These are phyloP conservation scores for Collariella sp. DNA, from an alignment of 495 filamentous ascomycete genomes.

Conservation along the genomic window DNA sequence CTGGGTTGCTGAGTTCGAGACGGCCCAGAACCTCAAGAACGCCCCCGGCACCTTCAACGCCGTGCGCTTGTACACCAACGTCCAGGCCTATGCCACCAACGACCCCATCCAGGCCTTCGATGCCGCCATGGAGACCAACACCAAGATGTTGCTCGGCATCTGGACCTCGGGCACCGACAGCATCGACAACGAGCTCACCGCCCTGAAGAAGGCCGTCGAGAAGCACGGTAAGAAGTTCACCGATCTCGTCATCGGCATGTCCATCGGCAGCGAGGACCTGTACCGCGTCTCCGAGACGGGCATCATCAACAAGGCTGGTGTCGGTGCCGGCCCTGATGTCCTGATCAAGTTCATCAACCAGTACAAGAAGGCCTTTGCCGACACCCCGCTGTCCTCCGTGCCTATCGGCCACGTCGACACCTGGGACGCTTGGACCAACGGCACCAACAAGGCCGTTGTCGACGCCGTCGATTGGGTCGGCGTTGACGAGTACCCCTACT, in stretches of 20 bases:
- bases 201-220: constrained; percentile 36
- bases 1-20: constrained; percentile 40
- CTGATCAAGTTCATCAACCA: constrained; percentile 43
- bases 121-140: constrained; percentile 44
- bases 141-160: constrained; percentile 43
- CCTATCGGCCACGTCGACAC: constrained; percentile 47
- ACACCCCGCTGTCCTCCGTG: constrained; percentile 24
- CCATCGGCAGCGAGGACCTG: constrained; percentile 47
- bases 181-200: constrained; percentile 42
- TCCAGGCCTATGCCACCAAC: constrained; percentile 43
- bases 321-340: constrained; percentile 35
- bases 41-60: constrained; percentile 41
- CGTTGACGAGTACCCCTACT: constrained; percentile 47
- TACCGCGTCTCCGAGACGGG: constrained; percentile 42
- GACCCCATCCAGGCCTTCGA: constrained; percentile 45
- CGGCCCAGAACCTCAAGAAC: constrained; percentile 33
- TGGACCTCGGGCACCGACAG: constrained; percentile 43
- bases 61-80: constrained; percentile 44
- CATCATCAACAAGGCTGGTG: constrained; percentile 33
- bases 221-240: constrained; percentile 35
- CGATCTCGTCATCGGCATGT: constrained; percentile 44
- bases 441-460: constrained; percentile 39
- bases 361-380: constrained; percentile 32
- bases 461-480: constrained; percentile 44
- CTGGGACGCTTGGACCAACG: constrained; percentile 42